Percentiles rank a stretch among this genome's conserved stretches.
Conservation (phyloP, 2,329 filamentous ascomycete genomes). For the Macrophomina phaseolina region DNA sequence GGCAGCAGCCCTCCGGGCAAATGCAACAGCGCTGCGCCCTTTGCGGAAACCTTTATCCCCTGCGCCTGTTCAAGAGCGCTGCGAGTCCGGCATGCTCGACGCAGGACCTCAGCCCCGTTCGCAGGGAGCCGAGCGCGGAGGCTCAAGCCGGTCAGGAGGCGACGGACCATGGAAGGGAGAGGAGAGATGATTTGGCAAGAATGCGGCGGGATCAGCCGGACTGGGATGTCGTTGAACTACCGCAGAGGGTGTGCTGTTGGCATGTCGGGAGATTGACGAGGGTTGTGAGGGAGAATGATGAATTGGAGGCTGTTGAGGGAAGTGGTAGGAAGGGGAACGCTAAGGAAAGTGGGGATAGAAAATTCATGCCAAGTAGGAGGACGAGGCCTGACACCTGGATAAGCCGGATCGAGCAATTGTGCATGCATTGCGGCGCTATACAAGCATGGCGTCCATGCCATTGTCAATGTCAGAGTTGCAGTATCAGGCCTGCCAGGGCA, state of each 20-base stretch:
- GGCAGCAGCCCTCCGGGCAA: neutral
- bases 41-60: slow-evolving; percentile 40
- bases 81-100: slow-evolving; percentile 37
- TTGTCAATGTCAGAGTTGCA: slow-evolving; percentile 42
- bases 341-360: neutral
- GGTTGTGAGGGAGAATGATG: slow-evolving; percentile 30
- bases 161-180: neutral
- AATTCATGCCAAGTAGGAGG: neutral
- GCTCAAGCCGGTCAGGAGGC: neutral
- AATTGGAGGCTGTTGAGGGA: neutral
- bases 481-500: slow-evolving; percentile 34
- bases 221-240: slow-evolving; percentile 37
- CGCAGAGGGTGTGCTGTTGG: slow-evolving; percentile 41
- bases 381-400: slow-evolving; percentile 33
- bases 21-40: slow-evolving; percentile 36
- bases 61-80: slow-evolving; percentile 39
- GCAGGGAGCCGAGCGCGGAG: neutral
- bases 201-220: neutral
- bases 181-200: neutral
- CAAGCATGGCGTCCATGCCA: slow-evolving; percentile 36
- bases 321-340: neutral
- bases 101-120: neutral
- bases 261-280: slow-evolving; percentile 40
- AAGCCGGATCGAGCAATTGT: slow-evolving; percentile 36
- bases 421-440: slow-evolving; percentile 44